Base-by-base conservation (phyloP, 1,139 yeast species). In the Debaryomyces nepalensis region DNA sequence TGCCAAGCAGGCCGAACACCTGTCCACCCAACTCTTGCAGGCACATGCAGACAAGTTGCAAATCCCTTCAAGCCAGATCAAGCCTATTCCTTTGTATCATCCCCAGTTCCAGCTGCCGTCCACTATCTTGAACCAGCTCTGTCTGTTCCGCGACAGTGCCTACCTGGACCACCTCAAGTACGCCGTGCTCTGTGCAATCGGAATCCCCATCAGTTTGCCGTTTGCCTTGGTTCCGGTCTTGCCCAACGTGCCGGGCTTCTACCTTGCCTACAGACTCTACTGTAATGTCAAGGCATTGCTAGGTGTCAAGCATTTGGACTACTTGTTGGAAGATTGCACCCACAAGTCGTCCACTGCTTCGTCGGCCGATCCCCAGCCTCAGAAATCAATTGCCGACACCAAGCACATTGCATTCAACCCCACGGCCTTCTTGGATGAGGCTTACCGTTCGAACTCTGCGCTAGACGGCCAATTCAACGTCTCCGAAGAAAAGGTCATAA, bases 201-300 rank as follows among this genome's bases (percentile, higher is more conserved):
- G 84, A 2, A 65, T 93, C 2, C 98, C 98, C 1, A 51, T 91
- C 34, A 81, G 95, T 0, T 57, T 89, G 5, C 99, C 99, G 1
- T 63, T 90, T 41, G 90, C 89, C 0, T 57, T 90, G 35, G 58
- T 93, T 0, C 99, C 99, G 0, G 73, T 91, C n/a, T 61, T 91
- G 1, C 99, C 99, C 14, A 93, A 93, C 53, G 79, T 93, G n/a
- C 99, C 99, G 0, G 97, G 97, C 0, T 85, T 93, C 54, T 93
- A 90, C 58, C 64, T 91, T 34, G 73, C 87, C 4, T 93, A 86
- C 62, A 74, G 99, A 50, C 74, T 87, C 14, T 93, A 89, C 66
- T 88, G 97, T 57, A 88, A 91, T 60, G 73, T 82, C 57, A 87
- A 86, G 57, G 97, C 97, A 1, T 70, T 79, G 45, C 62, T 79